Conservation (phyloP, 1,284 basidiomycete genomes). For the Trichosporon sp. region DNA sequence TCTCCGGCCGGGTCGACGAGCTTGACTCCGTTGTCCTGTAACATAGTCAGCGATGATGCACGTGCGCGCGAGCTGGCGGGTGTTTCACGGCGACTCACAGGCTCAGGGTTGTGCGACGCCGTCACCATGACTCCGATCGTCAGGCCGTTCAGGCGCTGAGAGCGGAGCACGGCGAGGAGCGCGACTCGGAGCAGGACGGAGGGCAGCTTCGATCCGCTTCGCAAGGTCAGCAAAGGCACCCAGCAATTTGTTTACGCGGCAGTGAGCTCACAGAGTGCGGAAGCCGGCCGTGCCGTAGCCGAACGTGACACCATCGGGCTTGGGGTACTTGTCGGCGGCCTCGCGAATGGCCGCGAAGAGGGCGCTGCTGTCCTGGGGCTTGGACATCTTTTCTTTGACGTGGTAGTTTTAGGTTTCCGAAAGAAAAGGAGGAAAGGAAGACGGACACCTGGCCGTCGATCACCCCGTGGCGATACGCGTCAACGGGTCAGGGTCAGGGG, state of each 20-base stretch:
- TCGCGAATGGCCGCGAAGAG: constrained; percentile 34
- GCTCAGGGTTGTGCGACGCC: constrained; percentile 95
- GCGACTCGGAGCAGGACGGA: constrained; percentile 91
- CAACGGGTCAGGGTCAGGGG: background rate
- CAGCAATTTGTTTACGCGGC: background rate
- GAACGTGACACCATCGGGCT: constrained; percentile 53
- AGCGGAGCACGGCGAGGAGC: constrained; percentile 80
- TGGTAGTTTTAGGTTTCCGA: background rate
- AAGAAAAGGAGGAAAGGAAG: constrained; percentile 1
- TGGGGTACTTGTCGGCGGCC: constrained; percentile 47
- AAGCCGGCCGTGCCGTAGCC: constrained; percentile 95
- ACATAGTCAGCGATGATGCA: background rate
- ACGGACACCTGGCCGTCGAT: background rate
- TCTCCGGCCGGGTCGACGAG: constrained; percentile 97
- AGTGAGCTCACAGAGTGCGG: constrained; percentile 70
- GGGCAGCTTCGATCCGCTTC: constrained; percentile 73
- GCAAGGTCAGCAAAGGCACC: background rate
- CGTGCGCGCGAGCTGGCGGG: background rate
- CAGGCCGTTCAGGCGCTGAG: constrained; percentile 81
- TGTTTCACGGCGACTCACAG: constrained; percentile 53
- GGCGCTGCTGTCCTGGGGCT: constrained; percentile 22
- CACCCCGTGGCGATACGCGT: background rate
- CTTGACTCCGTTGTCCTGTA: constrained; percentile 97
- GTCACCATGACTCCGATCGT: constrained; percentile 98
- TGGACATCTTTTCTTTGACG: constrained; percentile 8